These are phyloP conservation scores for Verticillium klebahnii DNA, from an alignment of 2,329 filamentous ascomycete genomes.

Conservation along the genomic window DNA sequence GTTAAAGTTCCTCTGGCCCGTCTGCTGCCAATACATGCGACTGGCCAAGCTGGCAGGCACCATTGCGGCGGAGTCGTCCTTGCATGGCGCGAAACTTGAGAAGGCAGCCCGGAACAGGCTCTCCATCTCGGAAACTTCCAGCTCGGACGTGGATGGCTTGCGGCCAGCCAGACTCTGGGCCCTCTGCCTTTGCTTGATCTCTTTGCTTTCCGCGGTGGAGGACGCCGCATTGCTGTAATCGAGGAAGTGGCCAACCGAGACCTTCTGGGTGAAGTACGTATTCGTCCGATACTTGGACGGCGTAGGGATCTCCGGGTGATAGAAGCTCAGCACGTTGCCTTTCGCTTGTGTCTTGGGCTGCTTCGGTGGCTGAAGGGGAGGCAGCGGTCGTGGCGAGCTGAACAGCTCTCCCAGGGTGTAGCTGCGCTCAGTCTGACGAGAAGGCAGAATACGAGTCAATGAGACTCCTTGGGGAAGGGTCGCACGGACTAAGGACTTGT, in stretches of 20 bases:
- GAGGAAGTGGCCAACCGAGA: conserved; percentile 66
- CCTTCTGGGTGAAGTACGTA: conserved; percentile 62
- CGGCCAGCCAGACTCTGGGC: conserved; percentile 62
- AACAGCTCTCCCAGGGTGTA: conserved; percentile 72
- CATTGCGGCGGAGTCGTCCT: conserved; percentile 68
- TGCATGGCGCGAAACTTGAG: conserved; percentile 73
- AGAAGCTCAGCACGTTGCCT: conserved; percentile 48
- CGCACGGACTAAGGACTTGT: conserved; percentile 54
- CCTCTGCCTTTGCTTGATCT: conserved; percentile 25
- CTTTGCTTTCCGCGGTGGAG: conserved; percentile 50
- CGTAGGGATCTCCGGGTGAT: conserved; percentile 49
- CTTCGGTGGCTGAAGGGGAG: conserved; percentile 66
- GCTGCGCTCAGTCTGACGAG: conserved; percentile 37
- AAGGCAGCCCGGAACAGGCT: conserved; percentile 72
- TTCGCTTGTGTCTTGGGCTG: conserved; percentile 67
- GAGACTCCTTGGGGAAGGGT: conserved; percentile 71
- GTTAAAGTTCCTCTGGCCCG: conserved; percentile 62
- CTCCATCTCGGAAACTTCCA: conserved; percentile 65
- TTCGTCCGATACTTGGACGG: conserved; percentile 49
- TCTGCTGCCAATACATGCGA: conserved; percentile 72
- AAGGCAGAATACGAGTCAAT: conserved; percentile 56
- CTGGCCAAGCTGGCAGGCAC: conserved; percentile 63
- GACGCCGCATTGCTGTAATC: conserved; percentile 62
- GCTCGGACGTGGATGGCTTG: conserved; percentile 50
- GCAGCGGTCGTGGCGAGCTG: conserved; percentile 60